Evolutionary conservation across 2,329 filamentous ascomycete species (phyloP).

Genomic region (Penicillium sp.): DNA sequence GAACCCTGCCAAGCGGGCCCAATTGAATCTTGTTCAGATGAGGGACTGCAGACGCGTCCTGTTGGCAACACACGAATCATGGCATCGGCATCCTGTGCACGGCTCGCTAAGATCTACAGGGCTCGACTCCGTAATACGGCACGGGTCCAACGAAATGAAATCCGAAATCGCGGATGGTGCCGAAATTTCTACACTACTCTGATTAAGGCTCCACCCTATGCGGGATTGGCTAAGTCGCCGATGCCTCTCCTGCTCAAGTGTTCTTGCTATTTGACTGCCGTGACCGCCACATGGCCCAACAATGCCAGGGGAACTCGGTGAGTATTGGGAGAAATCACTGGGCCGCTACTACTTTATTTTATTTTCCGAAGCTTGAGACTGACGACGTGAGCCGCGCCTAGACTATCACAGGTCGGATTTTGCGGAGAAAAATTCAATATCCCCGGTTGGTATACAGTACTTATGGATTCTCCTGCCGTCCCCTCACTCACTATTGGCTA

Average conservation of each 20-base stretch:
- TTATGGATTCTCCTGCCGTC: background rate
- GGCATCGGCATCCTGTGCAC: constrained; percentile 16
- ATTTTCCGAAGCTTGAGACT: constrained; percentile 11
- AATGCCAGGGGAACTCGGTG: constrained; percentile 10
- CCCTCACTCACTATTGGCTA: constrained; percentile 2
- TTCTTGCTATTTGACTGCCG: background rate
- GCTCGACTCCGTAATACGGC: constrained; percentile 19
- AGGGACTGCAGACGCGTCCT: constrained; percentile 6
- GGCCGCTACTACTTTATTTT: constrained; percentile 1
- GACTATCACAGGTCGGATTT: background rate
- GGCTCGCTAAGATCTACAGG: constrained; percentile 23
- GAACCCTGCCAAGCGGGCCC: background rate
- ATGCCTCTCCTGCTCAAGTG: background rate
- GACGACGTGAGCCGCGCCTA: background rate
- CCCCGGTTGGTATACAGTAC: too few species aligned
- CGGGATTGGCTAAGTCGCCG: constrained; percentile 17
- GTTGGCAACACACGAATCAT: constrained; percentile 14
- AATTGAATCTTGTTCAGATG: background rate
- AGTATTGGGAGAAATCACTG: background rate
- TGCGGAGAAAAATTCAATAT: too few species aligned
- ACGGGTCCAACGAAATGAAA: constrained; percentile 13
- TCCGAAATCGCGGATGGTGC: constrained; percentile 11
- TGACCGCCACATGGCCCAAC: background rate
- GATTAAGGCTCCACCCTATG: constrained; percentile 4
- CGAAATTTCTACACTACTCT: constrained; percentile 2